Evolutionary conservation across 2,329 filamentous ascomycete species (phyloP), one percentile per base, ranked within the genome.

Genomic region (Fulvia fulva): DNA sequence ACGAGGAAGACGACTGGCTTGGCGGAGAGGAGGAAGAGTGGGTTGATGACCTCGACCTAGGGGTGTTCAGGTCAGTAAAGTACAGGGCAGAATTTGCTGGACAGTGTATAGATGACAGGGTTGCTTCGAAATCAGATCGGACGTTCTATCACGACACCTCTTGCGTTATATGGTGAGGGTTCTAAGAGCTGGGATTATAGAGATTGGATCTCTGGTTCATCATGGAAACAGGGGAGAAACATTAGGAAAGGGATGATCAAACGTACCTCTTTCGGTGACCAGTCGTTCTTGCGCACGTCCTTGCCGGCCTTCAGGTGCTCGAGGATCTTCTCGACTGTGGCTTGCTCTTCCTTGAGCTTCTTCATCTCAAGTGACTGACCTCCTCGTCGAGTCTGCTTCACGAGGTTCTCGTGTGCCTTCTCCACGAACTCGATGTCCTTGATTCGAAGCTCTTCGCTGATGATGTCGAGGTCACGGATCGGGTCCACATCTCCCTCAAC

Each of bases 131-230:
- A 67, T 74, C 71, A 74, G 72, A 71, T 64, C 62, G 82, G 83
- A 84, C 79, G 81, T 89, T 82, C 88, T 97, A 91, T 95, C 93
- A 97, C 78, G 74, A 86, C 84, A 81, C 82, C 88, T 90, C 88
- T 81, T 83, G 86, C 90, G 80, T 83, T 75, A 74, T 85, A 79
- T 79, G 75, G 78, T 83, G 86, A 89, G 88, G 85, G 85, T 87
- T 97, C 93, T 88, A 96, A 89, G 94, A 99, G 94, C 94, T 99
- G 94, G 94, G 94, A 90, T 96, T 92, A 83, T 91, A 89, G 89
- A 92, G 91, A 90, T 83, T 81, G 81, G 83, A 87, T 90, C 91
- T 94, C 88, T 96, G 96, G 88, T 87, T 97, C 94, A 97, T 97
- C 94, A 96, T 87, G 75, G 80, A 85, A 80, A 84, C 63, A 64